Percentiles rank a stretch among this genome's conserved stretches.
phyloP scores from a whole-genome alignment of 73 alveolate genomes.

The Stentor coeruleus region DNA sequence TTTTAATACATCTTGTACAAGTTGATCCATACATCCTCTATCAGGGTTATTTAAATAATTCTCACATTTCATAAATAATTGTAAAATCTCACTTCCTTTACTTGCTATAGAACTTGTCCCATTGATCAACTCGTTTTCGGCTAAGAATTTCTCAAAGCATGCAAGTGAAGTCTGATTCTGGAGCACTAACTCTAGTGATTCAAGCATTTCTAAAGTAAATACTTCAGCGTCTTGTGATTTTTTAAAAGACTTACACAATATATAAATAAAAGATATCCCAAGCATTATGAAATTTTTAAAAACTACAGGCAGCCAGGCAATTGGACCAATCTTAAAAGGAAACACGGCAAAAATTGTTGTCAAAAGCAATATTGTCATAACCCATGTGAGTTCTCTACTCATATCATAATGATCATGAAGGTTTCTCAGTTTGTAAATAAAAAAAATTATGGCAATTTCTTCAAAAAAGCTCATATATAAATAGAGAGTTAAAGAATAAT shows the following conservation, averaged over 20 bases:
- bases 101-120: no score
- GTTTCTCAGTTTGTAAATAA: not conserved
- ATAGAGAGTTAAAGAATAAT: not conserved
- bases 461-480: not conserved
- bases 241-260: not conserved
- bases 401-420: not conserved
- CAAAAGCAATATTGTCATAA: not conserved
- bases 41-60: not conserved
- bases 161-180: not conserved
- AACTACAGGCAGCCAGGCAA: not conserved
- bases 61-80: not conserved
- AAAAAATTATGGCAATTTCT: no score
- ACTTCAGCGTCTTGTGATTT: not conserved
- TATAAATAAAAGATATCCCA: not conserved
- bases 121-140: not conserved
- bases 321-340: not conserved
- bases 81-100: not conserved
- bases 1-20: not conserved
- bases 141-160: not conserved
- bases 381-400: not conserved
- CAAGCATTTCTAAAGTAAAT: not conserved
- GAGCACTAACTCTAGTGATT: not conserved
- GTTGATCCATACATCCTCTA: not conserved
- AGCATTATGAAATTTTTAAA: no score
- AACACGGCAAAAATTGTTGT: not conserved